Base-by-base conservation (phyloP, 2,329 filamentous ascomycete genomes). In the Ophiosphaerella narmari region DNA sequence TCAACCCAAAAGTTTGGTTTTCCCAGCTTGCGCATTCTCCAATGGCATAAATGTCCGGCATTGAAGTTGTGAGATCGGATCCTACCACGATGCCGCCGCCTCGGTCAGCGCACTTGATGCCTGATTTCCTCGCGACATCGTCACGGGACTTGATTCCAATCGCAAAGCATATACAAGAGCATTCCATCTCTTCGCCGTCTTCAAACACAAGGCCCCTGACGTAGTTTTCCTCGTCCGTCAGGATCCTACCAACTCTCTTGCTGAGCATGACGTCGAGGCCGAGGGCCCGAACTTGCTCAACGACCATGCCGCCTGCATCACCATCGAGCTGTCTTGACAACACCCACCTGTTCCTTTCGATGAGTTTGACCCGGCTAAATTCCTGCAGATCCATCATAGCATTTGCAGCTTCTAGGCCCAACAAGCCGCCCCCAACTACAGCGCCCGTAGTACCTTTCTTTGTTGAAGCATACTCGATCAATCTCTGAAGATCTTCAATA, bases 11-110 rank as follows among this genome's bases (percentile, higher is more conserved):
- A 0, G 90, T 91, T 72, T 94, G 88, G 59, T 85, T 87, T 55
- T 92, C 82, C 90, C 90, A 96, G 75, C 87, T 94, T 5, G 91
- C 91, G 63, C 91, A 96, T 74, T 96, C 92, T 48, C 91, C 92
- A 42, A 96, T 88, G 39, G 91, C 91, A 68, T 94, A 96, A 42
- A 96, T 83, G 55, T 88, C 86, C 0, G 84, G 78, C 4, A 81
- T 72, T 29, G 84, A 94, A 2, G 91, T 96, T 54, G 81, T 80
- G 5, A 96, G 75, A 59, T 84, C 78, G 50, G 79, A 80, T 55
- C 84, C 80, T 52, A 93, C 82, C 24, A 92, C 81, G 46, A 92
- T 85, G n/a, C 89, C 89, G 42, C 90, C 89, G 11, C 89, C 87
- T 29, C 87, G 78, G 55, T 87, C 84, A 0, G 86, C 86, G 46